These are phyloP conservation scores for Diophrys sp. DNA, from an alignment of 73 alveolate genomes.

Conservation along the genomic window DNA sequence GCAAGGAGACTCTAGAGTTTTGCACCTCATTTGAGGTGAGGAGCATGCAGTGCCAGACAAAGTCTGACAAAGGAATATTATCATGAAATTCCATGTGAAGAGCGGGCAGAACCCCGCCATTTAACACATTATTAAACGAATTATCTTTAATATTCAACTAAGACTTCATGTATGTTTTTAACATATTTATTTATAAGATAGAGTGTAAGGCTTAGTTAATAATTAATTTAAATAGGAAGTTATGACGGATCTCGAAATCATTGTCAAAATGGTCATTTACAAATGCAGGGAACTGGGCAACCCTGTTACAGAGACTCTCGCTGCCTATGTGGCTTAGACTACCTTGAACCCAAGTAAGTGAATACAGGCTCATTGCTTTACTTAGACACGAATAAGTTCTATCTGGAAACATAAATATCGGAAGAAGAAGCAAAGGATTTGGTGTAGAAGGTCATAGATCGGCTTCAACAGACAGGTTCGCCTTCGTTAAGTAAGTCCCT, in stretches of 20 bases:
- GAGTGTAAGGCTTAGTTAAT: no score
- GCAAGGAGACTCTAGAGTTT: no score
- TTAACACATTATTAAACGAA: no score
- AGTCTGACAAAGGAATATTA: no score
- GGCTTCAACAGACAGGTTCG: slow-evolving; percentile 49
- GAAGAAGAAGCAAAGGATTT: slow-evolving; percentile 81
- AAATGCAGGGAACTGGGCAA: slow-evolving; percentile 86
- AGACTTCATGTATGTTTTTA: neutral
- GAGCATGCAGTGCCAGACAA: no score
- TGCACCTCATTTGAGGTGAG: no score
- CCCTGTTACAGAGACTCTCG: slow-evolving; percentile 91
- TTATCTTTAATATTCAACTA: no score
- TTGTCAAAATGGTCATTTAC: slow-evolving; percentile 82
- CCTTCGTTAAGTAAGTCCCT: slow-evolving; percentile 35
- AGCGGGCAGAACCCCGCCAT: no score
- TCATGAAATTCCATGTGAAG: no score
- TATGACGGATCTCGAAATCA: slow-evolving; percentile 84
- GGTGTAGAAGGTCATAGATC: slow-evolving; percentile 62
- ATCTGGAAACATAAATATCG: slow-evolving; percentile 70
- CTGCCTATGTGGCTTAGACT: slow-evolving; percentile 91
- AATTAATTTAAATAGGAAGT: neutral
- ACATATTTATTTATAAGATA: neutral
- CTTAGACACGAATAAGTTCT: slow-evolving; percentile 68
- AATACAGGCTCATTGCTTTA: neutral
- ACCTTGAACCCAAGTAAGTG: slow-evolving; percentile 50